Evolutionary conservation across 495 filamentous ascomycete species (phyloP).

Genomic region (Trichoderma parareesei): DNA sequence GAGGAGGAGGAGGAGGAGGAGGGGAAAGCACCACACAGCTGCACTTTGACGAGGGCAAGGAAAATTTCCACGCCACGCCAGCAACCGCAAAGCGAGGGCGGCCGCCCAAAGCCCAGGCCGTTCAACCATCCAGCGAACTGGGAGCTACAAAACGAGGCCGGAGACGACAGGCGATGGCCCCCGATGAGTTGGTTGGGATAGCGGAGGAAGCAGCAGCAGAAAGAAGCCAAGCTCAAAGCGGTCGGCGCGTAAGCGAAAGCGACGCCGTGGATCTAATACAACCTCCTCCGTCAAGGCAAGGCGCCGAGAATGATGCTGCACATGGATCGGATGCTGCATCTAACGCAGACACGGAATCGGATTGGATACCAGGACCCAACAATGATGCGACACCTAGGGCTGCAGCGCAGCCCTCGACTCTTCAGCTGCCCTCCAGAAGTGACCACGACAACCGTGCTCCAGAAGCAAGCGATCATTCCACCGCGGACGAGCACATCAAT

Average conservation of each 20-base stretch:
- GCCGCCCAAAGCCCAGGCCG: background rate
- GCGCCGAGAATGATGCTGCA: background rate
- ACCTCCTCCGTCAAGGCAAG: background rate
- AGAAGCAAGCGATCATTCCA: conserved; percentile 3
- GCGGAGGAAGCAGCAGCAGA: conserved; percentile 11
- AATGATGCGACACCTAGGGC: conserved; percentile 20
- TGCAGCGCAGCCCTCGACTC: conserved; percentile 11
- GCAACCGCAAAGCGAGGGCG: conserved; percentile 8
- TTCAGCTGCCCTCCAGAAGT: conserved; percentile 13
- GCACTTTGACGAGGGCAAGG: background rate
- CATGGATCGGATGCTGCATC: background rate
- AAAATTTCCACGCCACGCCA: background rate
- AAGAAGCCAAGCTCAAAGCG: background rate
- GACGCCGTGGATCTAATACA: background rate
- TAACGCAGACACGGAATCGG: conserved; percentile 18
- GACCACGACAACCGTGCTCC: background rate
- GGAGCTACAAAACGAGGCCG: conserved; percentile 22
- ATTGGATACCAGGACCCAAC: conserved; percentile 27
- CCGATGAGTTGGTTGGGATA: conserved; percentile 16
- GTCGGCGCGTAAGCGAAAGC: background rate
- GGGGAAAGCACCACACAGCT: conserved; percentile 1
- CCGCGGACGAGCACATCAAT: background rate
- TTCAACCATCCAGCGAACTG: conserved; percentile 2
- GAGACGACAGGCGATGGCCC: conserved; percentile 17
- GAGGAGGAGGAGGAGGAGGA: background rate